These are phyloP conservation scores for Hypericum androsaemum DNA, from an alignment of 345 rosid genomes.

Conservation along the genomic window DNA sequence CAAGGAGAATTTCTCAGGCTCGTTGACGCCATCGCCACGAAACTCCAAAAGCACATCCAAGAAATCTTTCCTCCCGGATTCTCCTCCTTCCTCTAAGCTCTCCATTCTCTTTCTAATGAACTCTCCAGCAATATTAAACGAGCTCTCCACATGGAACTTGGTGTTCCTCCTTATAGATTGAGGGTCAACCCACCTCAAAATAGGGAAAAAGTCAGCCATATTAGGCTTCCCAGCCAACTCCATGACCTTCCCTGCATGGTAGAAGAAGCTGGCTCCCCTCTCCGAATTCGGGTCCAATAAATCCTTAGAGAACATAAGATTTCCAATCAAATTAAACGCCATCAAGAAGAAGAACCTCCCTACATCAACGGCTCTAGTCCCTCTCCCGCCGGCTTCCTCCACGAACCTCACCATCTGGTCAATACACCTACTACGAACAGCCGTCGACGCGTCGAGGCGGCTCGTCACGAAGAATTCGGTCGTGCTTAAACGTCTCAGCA, in stretches of 20 bases:
- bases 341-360: constrained; percentile 59
- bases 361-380: constrained; percentile 37
- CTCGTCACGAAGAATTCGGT: constrained; percentile 53
- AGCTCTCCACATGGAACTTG: constrained; percentile 47
- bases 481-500: constrained; percentile 53
- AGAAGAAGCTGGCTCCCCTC: constrained; percentile 46
- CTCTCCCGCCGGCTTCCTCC: constrained; percentile 31
- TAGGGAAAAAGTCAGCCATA: constrained; percentile 61
- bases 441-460: constrained; percentile 46
- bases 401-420: constrained; percentile 43
- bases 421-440: constrained; percentile 39
- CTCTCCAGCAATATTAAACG: constrained; percentile 48
- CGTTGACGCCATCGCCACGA: constrained; percentile 44
- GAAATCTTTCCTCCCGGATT: constrained; percentile 39
- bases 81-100: not conserved
- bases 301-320: constrained; percentile 59
- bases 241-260: constrained; percentile 68
- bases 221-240: constrained; percentile 73
- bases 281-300: constrained; percentile 49
- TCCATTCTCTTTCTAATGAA: constrained; percentile 52
- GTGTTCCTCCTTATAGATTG: constrained; percentile 60
- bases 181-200: constrained; percentile 56
- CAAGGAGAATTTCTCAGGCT: constrained; percentile 38
- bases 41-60: constrained; percentile 74
- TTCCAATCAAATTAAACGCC: constrained; percentile 65